Base-by-base conservation (phyloP, 2,329 filamentous ascomycete genomes). In the Hawksworthiomyces lignivorus region DNA sequence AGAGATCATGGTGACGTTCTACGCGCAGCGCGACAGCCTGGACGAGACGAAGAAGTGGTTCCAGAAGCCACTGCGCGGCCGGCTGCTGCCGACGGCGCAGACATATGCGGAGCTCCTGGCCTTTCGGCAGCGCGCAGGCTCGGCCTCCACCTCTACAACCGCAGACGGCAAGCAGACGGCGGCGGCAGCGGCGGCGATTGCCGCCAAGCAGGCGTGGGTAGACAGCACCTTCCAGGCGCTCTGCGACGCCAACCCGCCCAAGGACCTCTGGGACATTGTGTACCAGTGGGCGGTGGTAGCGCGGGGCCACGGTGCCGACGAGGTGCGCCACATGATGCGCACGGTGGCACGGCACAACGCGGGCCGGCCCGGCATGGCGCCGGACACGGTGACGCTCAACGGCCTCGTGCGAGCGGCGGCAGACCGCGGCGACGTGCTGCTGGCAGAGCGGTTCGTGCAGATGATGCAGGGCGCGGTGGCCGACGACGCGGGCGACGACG, bases 321-420 rank as follows among this genome's bases (percentile, higher is more conserved):
- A 87, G 56, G 71, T 89, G 46, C 73, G 77, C 42, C 75, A 80
- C 50, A 87, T 89, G 77, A 75, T 92, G 45, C 67, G 75, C 32
- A 69, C 80, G 17, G 82, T 87, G 71, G 60, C 68, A n/a, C 60
- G 65, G 28, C 63, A 69, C 36, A 72, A 67, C 47, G 54, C 64
- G 39, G 59, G 71, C 43, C 57, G 67, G 43, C 62, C 64, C 14
- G 51, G 33, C 15, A 46, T 72, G 4, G 60, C 67, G 7, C 77
- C 87, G 0, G 81, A 86, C 41, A 80, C 80, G 7, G 63, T 72
- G 4, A 87, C 84, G 6, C 79, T 97, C 53, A 94, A 97, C 55
- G 65, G 69, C 6, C 70, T 97, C 20, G 72, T 97, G 15, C 73
- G 77, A 40, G 79, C 81, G 44, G 85, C 87, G 12, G 80, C 87